Evolutionary conservation across 306 rosid species (phyloP), one percentile per base, ranked within the genome.

Genomic region (Hylodesmum podocarpum): DNA sequence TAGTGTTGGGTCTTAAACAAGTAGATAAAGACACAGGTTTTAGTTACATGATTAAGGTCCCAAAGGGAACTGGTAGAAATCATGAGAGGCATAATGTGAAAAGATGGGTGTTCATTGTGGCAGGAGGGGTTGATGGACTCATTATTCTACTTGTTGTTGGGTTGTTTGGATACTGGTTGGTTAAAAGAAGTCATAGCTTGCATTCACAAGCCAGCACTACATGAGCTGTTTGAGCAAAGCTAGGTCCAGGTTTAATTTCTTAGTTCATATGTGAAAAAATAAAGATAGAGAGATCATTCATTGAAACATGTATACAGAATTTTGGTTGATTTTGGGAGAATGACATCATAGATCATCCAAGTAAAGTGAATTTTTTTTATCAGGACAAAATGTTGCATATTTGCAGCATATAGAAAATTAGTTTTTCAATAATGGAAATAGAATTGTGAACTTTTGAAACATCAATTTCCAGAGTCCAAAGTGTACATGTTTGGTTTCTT

Each of bases 41-140:
- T 70, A 84, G 85, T 67, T 95, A 81, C 54, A 73, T 92, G 96
- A 77, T 95, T 12, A 95, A 95, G 86, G 94, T 89, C 78, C 88
- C 85, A 41, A 86, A 83, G 83, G 96, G 96, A 51, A 78, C 31
- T 66, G 74, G 19, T 34, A 73, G 62, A 78, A 76, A 63, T 44
- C 85, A 77, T 67, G 87, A 80, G 34, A 72, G 51, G 49, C 78
- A 90, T 28, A 65, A 61, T 51, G 41, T 92, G 74, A 95, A 90
- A 36, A 95, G 73, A 75, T 95, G 99, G 99, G 84, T 91, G 1
- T 72, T 95, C 57, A 25, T 88, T 28, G 40, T 84, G 80, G 93
- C 89, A 5, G 97, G 97, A 40, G 89, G 90, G 47, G 83, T 83
- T 84, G 99, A 95, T 82, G 97, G 92, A 21, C 61, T 92, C 69